Conservation (phyloP, 768 basidiomycete species). For the Mycena vitilis region DNA sequence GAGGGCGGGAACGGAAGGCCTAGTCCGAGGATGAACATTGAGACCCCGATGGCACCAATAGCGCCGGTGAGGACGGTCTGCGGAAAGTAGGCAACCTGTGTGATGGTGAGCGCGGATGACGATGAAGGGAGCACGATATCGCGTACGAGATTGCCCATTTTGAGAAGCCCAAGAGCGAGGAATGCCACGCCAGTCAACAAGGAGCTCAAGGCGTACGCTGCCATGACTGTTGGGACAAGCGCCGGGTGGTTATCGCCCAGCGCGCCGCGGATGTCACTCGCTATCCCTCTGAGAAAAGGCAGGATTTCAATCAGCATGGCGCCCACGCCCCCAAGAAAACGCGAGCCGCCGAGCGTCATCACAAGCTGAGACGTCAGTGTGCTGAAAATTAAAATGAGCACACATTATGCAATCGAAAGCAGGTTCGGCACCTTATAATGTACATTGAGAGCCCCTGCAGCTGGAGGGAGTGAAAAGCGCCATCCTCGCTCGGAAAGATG, state of each 20-base stretch:
- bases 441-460: constrained; percentile 42
- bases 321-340: constrained; percentile 38
- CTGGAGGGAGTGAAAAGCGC: constrained; percentile 36
- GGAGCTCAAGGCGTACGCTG: constrained; percentile 39
- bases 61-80: constrained; percentile 41
- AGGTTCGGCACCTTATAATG: constrained; percentile 36
- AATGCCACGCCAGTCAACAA: constrained; percentile 39
- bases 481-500: constrained; percentile 36
- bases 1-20: constrained; percentile 23
- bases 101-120: background rate
- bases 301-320: constrained; percentile 42
- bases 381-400: constrained; percentile 10
- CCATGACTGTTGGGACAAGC: constrained; percentile 42
- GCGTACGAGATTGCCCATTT: constrained; percentile 35
- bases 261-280: constrained; percentile 35
- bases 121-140: background rate
- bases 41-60: constrained; percentile 40
- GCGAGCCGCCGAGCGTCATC: constrained; percentile 41
- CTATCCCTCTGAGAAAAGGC: constrained; percentile 39
- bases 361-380: constrained; percentile 37
- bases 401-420: background rate
- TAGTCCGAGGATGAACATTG: constrained; percentile 39
- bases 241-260: constrained; percentile 40
- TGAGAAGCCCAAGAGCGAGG: constrained; percentile 38
- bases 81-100: constrained; percentile 43